Evolutionary conservation across 768 basidiomycete species (phyloP), one percentile per base, ranked within the genome.

Genomic region (Daedaleopsis nitida): DNA sequence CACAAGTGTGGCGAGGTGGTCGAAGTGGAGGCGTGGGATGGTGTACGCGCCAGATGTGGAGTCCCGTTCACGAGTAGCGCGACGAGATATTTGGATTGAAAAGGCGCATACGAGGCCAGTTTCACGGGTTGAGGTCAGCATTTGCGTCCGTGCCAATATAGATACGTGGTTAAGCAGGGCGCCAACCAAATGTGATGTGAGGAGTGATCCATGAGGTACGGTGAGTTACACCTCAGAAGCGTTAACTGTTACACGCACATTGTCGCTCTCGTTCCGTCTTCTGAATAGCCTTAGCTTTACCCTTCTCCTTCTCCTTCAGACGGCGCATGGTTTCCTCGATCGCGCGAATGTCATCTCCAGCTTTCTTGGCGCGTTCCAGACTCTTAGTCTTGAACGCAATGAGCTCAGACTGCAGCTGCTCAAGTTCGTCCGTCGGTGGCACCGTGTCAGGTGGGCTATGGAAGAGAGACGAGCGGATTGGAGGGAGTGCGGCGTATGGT

Each of bases 291-390:
- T 91, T 92, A 0, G 82, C 84, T 72, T 91, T 92, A 0, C 88
- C 88, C 75, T 78, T 83, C 73, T 85, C 88, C 73, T 83, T 86
- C 76, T 91, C 91, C 76, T 84, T 89, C 76, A 91, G 81, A 61
- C 84, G 82, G 55, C 84, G 83, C 83, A 90, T 86, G 52, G 87
- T 88, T 74, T 89, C 90, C 64, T 89, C 85, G 66, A 93, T 86
- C 56, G 83, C 80, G 70, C 80, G 83, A 66, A 91, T 76, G 78
- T 93, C 91, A 69, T 88, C 85, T 35, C 82, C 83, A 0, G 91
- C 92, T 77, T 91, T 92, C 78, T 82, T 86, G 43, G 80, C 83
- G 66, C 89, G 81, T 63, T 87, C 86, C 50, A 85, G 67, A 8
- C 84, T 81, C 69, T 76, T 78, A 66, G 82, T 77, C 67, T 79